These are phyloP conservation scores for Cyberlindnera veronae DNA, from an alignment of 805 yeast species.

Conservation along the genomic window DNA sequence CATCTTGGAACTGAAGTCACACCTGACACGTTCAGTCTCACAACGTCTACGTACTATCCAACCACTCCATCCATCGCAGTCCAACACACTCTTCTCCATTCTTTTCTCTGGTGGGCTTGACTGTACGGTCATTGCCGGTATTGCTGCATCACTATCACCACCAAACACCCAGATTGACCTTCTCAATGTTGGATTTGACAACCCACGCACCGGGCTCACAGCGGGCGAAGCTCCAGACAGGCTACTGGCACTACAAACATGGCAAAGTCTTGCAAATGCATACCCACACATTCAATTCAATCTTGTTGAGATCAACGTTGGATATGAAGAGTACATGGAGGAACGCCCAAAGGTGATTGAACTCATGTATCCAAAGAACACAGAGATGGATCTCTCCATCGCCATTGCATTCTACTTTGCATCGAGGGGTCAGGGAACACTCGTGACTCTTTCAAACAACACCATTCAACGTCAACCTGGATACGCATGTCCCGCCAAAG, in stretches of 20 bases:
- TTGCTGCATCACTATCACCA: slow-evolving; percentile 36
- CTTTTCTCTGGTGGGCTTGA: slow-evolving; percentile 95
- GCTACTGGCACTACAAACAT: slow-evolving; percentile 61
- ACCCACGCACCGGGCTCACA: slow-evolving; percentile 64
- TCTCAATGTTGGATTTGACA: slow-evolving; percentile 90
- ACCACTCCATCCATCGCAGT: slow-evolving; percentile 43
- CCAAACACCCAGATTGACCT: slow-evolving; percentile 53
- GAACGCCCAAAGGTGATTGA: slow-evolving; percentile 50
- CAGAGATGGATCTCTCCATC: slow-evolving; percentile 94
- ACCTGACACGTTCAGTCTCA: slow-evolving; percentile 38
- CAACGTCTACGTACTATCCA: slow-evolving; percentile 57
- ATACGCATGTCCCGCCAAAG: slow-evolving; percentile 57
- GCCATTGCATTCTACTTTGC: slow-evolving; percentile 96
- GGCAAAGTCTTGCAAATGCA: slow-evolving; percentile 43
- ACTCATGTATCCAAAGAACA: slow-evolving; percentile 77
- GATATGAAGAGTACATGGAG: slow-evolving; percentile 59
- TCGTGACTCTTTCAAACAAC: too few relatives aligned
- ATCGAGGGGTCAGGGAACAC: slow-evolving; percentile 51
- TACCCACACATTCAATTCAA: slow-evolving; percentile 41
- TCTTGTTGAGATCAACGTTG: slow-evolving; percentile 68
- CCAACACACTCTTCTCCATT: slow-evolving; percentile 45
- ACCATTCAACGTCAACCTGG: too few relatives aligned
- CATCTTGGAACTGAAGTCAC: slow-evolving; percentile 29
- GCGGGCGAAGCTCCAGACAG: slow-evolving; percentile 86
- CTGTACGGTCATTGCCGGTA: slow-evolving; percentile 74